Percentiles rank a stretch among this genome's conserved stretches.
Conservation (phyloP, 345 rosid genomes). For the Moricandia moricandioides region DNA sequence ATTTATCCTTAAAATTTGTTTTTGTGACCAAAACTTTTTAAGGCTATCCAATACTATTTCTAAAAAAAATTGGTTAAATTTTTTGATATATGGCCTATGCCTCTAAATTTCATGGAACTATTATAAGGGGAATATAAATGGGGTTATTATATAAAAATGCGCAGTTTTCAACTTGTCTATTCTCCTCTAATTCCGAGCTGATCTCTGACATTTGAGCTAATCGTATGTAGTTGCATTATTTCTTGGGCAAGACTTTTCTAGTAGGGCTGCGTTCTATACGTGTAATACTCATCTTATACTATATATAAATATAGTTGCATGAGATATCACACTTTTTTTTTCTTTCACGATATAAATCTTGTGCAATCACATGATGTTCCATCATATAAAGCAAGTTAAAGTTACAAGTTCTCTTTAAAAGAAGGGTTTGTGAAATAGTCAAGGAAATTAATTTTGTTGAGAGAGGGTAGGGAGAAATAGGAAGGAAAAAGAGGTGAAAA, state of each 20-base stretch:
- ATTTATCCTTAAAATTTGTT: too few relatives aligned
- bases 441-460: too few relatives aligned
- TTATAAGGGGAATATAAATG: too few relatives aligned
- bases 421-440: too few relatives aligned
- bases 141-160: neutral
- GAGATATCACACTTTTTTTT: neutral
- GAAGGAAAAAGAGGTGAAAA: too few relatives aligned
- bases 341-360: neutral
- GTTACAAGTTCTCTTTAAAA: too few relatives aligned
- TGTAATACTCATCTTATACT: neutral
- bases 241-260: neutral
- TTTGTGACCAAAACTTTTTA: too few relatives aligned
- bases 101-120: too few relatives aligned
- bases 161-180: neutral
- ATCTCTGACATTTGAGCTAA: constrained; percentile 6
- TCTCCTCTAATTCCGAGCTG: constrained; percentile 10
- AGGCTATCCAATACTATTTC: too few relatives aligned
- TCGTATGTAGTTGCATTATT: neutral
- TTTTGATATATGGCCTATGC: too few relatives aligned
- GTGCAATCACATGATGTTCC: neutral
- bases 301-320: neutral
- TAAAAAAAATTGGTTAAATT: too few relatives aligned
- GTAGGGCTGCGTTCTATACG: neutral
- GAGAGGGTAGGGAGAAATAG: too few relatives aligned
- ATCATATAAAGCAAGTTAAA: neutral